Percentiles rank a stretch among this genome's conserved stretches.
phyloP scores from a whole-genome alignment of 768 basidiomycete genomes.

The Candolleomyces aberdarensis region DNA sequence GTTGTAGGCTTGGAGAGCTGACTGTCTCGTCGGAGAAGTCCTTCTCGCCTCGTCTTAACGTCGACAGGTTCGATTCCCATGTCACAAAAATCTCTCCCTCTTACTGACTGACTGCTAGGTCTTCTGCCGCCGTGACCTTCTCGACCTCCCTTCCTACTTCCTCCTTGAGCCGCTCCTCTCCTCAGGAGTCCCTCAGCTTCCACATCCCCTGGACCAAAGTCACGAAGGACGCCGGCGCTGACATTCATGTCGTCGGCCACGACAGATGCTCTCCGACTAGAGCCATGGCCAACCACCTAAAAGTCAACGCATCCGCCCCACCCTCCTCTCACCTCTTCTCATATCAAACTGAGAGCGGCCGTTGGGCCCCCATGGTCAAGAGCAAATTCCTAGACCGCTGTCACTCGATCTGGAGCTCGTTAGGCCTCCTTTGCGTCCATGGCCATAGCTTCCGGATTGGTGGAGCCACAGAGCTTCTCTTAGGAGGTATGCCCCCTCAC shows the following conservation, averaged over 20 bases:
- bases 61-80: no score
- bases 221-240: no score
- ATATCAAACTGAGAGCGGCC: background rate
- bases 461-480: slow-evolving; percentile 24
- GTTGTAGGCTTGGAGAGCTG: no score
- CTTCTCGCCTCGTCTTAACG: slow-evolving; percentile 16
- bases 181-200: slow-evolving; percentile 1
- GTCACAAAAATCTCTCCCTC: background rate
- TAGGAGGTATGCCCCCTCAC: slow-evolving; percentile 25
- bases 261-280: slow-evolving; percentile 10
- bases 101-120: background rate
- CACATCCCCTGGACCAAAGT: slow-evolving; percentile 38
- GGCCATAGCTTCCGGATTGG: slow-evolving; percentile 28
- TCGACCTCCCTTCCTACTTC: no score
- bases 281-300: slow-evolving; percentile 23
- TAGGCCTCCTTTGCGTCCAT: slow-evolving; percentile 3
- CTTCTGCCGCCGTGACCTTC: background rate
- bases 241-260: no score
- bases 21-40: background rate
- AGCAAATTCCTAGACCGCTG: slow-evolving; percentile 7
- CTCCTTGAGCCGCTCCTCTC: background rate
- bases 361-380: slow-evolving; percentile 5
- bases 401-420: slow-evolving; percentile 8
- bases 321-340: slow-evolving; percentile 14
- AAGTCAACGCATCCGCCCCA: slow-evolving; percentile 14